phyloP scores from a whole-genome alignment of 78 protist genomes.

The Andalucia godoyi region DNA sequence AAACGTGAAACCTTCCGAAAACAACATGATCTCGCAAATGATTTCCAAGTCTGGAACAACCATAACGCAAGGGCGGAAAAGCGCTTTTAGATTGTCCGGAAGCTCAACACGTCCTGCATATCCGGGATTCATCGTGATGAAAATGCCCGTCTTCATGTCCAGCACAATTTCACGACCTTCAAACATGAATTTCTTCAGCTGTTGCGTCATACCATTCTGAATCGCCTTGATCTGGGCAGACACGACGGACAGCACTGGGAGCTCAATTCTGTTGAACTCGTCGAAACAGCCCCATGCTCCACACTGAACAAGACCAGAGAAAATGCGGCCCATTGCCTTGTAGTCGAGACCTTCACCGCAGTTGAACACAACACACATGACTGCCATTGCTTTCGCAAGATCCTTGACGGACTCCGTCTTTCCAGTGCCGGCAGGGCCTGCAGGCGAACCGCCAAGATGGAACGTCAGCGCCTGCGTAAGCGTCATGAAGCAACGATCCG shows the following conservation, averaged over 20 bases:
- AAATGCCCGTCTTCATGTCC: slow-evolving; percentile 43
- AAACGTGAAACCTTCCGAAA: slow-evolving; percentile 54
- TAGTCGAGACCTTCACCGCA: slow-evolving; percentile 82
- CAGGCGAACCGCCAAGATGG: slow-evolving; percentile 80
- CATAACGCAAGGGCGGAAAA: slow-evolving; percentile 77
- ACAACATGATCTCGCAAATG: slow-evolving; percentile 82
- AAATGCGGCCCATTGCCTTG: slow-evolving; percentile 65
- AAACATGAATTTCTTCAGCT: slow-evolving; percentile 19
- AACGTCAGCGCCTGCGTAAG: slow-evolving; percentile 66
- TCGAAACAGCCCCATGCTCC: slow-evolving; percentile 96
- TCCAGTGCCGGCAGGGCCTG: slow-evolving; percentile 95
- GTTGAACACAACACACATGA: slow-evolving; percentile 63
- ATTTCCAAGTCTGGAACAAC: slow-evolving; percentile 62
- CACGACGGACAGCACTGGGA: slow-evolving; percentile 68
- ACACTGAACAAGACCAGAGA: slow-evolving; percentile 53
- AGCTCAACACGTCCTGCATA: slow-evolving; percentile 76
- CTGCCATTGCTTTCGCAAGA: slow-evolving; percentile 67
- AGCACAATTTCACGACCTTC: slow-evolving; percentile 32
- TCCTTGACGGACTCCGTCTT: slow-evolving; percentile 93
- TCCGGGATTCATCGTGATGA: slow-evolving; percentile 80
- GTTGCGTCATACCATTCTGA: slow-evolving; percentile 34
- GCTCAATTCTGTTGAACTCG: slow-evolving; percentile 84
- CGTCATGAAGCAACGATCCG: slow-evolving; percentile 82
- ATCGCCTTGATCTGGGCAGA: slow-evolving; percentile 63
- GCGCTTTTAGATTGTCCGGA: slow-evolving; percentile 70